Evolutionary conservation across 2,329 filamentous ascomycete genomes (phyloP).

Genomic region (Fusarium coicis): DNA sequence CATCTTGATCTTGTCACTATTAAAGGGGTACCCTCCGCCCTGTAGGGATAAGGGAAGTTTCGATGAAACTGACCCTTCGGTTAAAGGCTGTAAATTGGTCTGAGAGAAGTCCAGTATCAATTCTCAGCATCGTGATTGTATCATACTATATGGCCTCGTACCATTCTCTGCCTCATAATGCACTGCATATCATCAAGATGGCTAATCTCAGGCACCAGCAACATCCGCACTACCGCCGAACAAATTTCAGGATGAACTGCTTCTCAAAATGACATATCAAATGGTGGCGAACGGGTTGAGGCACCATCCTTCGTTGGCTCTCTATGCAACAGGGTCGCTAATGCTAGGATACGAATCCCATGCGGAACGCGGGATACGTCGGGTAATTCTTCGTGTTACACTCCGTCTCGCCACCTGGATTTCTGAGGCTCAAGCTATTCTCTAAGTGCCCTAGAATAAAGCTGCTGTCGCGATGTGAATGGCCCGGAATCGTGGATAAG

Average conservation of each 20-base stretch:
- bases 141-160: too few relatives aligned
- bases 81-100: accelerated
- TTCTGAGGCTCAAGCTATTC: too few relatives aligned
- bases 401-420: neutral
- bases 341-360: neutral
- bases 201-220: accelerated
- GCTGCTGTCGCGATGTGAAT: accelerated
- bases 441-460: accelerated
- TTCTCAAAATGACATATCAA: neutral
- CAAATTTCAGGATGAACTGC: accelerated
- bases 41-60: neutral
- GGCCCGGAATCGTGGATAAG: accelerated
- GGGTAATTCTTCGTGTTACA: too few relatives aligned
- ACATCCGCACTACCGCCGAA: accelerated
- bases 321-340: neutral
- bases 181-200: accelerated
- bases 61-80: too few relatives aligned
- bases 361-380: neutral
- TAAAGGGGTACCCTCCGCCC: neutral
- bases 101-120: neutral
- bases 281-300: too few relatives aligned
- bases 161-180: too few relatives aligned
- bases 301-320: neutral
- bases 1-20: neutral
- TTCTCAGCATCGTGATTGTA: too few relatives aligned